Evolutionary conservation across 139 green algal genomes (phyloP).

Genomic region (Pleodorina starrii): DNA sequence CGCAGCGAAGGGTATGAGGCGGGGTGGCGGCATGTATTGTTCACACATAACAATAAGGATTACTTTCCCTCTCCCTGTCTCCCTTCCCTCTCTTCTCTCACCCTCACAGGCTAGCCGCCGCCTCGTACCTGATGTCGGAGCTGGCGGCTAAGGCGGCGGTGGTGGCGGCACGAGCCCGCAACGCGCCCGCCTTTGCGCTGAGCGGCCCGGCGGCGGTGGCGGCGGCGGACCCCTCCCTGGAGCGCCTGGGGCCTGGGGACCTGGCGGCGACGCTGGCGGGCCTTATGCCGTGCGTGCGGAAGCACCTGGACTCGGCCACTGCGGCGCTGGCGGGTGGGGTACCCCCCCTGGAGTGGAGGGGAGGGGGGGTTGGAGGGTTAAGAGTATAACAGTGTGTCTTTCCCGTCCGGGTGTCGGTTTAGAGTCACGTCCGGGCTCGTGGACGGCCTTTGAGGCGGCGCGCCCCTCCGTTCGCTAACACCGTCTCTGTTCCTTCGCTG

Average conservation of each 20-base stretch:
- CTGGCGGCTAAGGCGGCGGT: slow-evolving; percentile 10
- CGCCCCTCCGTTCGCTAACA: no score
- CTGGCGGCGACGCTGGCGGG: slow-evolving; percentile 1
- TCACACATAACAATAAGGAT: no score
- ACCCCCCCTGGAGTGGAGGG: not conserved
- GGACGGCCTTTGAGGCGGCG: no score
- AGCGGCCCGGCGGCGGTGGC: not conserved
- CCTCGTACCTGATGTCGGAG: not conserved
- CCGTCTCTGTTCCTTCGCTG: no score
- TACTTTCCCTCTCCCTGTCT: no score
- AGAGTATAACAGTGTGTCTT: no score
- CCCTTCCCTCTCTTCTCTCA: not conserved
- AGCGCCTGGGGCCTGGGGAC: not conserved
- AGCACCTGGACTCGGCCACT: slow-evolving; percentile 34
- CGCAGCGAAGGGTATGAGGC: no score
- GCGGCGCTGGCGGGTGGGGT: slow-evolving; percentile 36
- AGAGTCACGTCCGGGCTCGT: no score
- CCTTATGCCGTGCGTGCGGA: not conserved
- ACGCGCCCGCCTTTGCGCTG: not conserved
- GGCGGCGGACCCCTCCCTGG: slow-evolving; percentile 6
- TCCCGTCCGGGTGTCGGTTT: no score
- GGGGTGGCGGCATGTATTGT: no score
- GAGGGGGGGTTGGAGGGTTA: not conserved
- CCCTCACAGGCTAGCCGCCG: not conserved
- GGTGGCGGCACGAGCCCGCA: not conserved